A percentile compares a stretch with the other conserved stretches of the same genome.
phyloP scores from a whole-genome alignment of 345 rosid genomes.

The Salix brachista region DNA sequence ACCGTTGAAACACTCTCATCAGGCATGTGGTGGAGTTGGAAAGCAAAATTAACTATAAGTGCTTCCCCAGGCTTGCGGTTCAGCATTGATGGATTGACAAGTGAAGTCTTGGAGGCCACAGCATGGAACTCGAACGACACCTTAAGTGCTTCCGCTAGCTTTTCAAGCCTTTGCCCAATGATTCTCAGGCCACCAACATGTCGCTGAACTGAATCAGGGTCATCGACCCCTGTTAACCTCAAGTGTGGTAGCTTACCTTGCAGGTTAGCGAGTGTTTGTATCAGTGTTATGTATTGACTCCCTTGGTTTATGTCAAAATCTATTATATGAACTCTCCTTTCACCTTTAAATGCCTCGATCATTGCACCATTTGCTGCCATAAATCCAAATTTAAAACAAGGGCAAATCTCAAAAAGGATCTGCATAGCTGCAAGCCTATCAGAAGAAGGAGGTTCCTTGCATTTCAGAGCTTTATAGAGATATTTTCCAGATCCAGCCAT shows the following conservation, averaged over 20 bases:
- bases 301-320: constrained; percentile 97
- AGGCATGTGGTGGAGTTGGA: constrained; percentile 98
- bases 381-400: constrained; percentile 93
- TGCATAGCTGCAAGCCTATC: constrained; percentile 99
- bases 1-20: constrained; percentile 95
- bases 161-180: constrained; percentile 81
- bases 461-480: constrained; percentile 79
- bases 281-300: constrained; percentile 82
- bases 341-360: constrained; percentile 67
- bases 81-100: constrained; percentile 71
- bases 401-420: constrained; percentile 92
- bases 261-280: constrained; percentile 53
- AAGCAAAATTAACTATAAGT: constrained; percentile 83
- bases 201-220: constrained; percentile 94
- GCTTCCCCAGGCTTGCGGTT: constrained; percentile 64
- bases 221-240: constrained; percentile 89
- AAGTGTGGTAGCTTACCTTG: constrained; percentile 49
- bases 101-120: constrained; percentile 62
- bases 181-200: constrained; percentile 63
- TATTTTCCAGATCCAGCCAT: constrained; percentile 86
- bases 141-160: constrained; percentile 56
- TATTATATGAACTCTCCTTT: constrained; percentile 68
- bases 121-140: constrained; percentile 70
- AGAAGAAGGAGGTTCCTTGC: constrained; percentile 94
- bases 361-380: constrained; percentile 89